Base-by-base conservation (phyloP, 768 basidiomycete species). In the Omphalotus guepiniiformis region DNA sequence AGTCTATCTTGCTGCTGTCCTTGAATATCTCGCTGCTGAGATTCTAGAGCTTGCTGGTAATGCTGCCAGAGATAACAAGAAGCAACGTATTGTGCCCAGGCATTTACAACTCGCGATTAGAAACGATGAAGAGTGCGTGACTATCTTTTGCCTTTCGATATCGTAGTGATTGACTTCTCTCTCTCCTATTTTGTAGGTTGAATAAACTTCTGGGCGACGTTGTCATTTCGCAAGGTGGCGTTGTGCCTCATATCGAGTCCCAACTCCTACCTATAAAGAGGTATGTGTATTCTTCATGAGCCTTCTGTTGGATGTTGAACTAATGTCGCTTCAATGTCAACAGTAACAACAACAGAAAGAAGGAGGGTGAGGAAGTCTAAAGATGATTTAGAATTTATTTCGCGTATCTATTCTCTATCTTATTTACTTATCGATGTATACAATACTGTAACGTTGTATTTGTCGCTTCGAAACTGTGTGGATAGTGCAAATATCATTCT, bases 31-130 rank as follows among this genome's bases (percentile, higher is more conserved):
- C 1, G 48, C 39, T 27, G 41, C 39, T 25, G 40, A 42, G 19
- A 49, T 42, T 29, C 78, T 86, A 48, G 85, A 84, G 53, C 82
- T 85, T 41, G 47, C 47, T 3, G 47, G 47, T 51, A 80, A 81
- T 42, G 81, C 82, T 9, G 80, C 82, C 18, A 78, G 81, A 30
- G 81, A 78, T 59, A 82, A 82, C 72, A 82, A 82, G 71, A 82
- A 85, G 68, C 79, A 83, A 40, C 85, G 86, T 71, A 87, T 88
- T 61, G 82, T 86, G 21, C 86, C 85, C 21, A 78, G 86, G 54
- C 86, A 88, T 67, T 64, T 88, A 36, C 85, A 88, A 58, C 76
- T 88, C 51, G 85, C 85, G 51, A 84, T 88, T 66, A 77, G 86
- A 39, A 82, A 84, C 64, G 82, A 83, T 48, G 82, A 83, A 56